Evolutionary conservation across 345 rosid genomes (phyloP).

Genomic region (Euclidium syriacum): DNA sequence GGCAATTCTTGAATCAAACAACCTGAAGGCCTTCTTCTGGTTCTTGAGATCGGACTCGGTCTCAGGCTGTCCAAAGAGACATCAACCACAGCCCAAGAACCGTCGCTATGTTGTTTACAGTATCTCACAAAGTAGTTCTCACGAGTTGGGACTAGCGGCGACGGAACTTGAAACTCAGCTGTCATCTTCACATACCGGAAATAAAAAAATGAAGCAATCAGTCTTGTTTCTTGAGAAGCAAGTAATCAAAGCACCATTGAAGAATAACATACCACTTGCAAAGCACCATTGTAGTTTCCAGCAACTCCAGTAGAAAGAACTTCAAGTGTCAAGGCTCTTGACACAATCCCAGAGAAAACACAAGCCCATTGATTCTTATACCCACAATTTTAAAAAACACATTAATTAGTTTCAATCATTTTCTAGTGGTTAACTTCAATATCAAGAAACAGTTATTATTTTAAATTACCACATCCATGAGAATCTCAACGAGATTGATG

Average conservation of each 20-base stretch:
- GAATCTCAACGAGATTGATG: constrained; percentile 81
- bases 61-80: constrained; percentile 77
- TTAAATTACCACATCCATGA: constrained; percentile 80
- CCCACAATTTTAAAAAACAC: neutral
- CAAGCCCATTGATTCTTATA: constrained; percentile 86
- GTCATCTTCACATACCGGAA: constrained; percentile 53
- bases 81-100: constrained; percentile 98
- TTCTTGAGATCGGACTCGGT: constrained; percentile 43
- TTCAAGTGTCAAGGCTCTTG: constrained; percentile 85
- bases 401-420: neutral
- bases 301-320: constrained; percentile 96
- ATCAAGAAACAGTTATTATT: neutral
- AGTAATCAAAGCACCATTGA: neutral
- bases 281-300: constrained; percentile 96
- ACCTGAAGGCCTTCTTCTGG: constrained; percentile 90
- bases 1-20: constrained; percentile 86
- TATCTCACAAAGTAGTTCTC: constrained; percentile 84
- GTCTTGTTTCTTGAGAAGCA: constrained; percentile 15
- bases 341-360: constrained; percentile 84
- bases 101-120: constrained; percentile 80
- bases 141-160: constrained; percentile 82
- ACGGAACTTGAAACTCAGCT: constrained; percentile 91
- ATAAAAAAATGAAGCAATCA: neutral
- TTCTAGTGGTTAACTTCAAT: neutral
- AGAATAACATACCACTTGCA: constrained; percentile 96